Evolutionary conservation across 768 basidiomycete genomes (phyloP), one percentile per base, ranked within the genome.

Genomic region (Boletus rex-veris): DNA sequence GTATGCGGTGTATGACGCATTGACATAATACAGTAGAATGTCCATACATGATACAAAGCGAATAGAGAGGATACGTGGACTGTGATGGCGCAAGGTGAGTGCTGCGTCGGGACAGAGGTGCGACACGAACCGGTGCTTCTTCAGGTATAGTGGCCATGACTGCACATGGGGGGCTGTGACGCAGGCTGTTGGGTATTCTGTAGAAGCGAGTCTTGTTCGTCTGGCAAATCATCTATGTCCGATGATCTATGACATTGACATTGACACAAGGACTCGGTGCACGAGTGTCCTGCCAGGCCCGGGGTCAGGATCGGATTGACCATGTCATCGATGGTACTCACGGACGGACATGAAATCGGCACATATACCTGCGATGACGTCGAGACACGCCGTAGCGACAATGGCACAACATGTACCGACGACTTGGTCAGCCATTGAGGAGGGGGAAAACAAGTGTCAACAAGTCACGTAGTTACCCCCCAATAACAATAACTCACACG

Each of bases 111-210:
- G 8, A 28, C 26, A 35, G 10, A 0, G 2, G 28, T 28, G 28
- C 28, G 7, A 28, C 28, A 21, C 21, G 21, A 21, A 21, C 21
- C 21, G 21, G 21, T 21, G 21, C 21, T 21, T 35, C 11, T 12
- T 10, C 12, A 35, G 6, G 33, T 14, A 10, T 48, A 37, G 39
- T 10, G 36, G 12, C 26, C 24, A 35, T 37, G 39, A 31, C 39
- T 57, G 33, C 19, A 56, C 69, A 71, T 69, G 16, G 67, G 60
- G 4, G 69, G 45, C 5, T 68, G 66, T 5, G 62, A 40, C 1
- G 31, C 6, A 14, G 66, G 68, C 7, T 64, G 67, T 30, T 52
- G 54, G 26, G 59, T 57, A 48, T 58, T 52, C 42, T 50, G 14
- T 11, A 69, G 40, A 7, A 69, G 60, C 1, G 68, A 62, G 11